phyloP scores from a whole-genome alignment of 2,329 filamentous ascomycete genomes.

The Phoma sp. region DNA sequence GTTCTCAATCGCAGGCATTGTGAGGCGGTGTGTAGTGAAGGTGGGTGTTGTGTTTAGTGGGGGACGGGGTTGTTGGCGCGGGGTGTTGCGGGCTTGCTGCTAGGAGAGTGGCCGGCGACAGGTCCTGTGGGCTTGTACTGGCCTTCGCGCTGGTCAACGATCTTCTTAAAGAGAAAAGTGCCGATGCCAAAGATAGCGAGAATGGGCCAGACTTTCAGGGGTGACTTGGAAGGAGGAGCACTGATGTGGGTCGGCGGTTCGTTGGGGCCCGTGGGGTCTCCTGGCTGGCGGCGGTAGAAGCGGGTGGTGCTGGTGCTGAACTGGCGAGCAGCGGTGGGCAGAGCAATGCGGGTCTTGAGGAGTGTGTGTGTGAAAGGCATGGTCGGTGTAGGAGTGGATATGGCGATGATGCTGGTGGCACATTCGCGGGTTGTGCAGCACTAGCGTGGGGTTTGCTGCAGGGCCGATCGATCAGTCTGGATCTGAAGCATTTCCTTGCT shows the following conservation, averaged over 20 bases:
- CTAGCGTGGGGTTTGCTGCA: no score
- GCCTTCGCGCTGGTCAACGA: constrained; percentile 54
- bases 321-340: constrained; percentile 22
- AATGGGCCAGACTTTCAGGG: constrained; percentile 53
- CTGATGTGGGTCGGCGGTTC: constrained; percentile 43
- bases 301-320: constrained; percentile 32
- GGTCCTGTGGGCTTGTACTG: constrained; percentile 38
- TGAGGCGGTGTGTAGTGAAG: constrained; percentile 5
- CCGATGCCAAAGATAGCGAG: constrained; percentile 55
- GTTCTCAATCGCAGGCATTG: constrained; percentile 49
- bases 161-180: constrained; percentile 54
- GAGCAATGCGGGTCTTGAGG: constrained; percentile 19
- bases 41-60: constrained; percentile 29
- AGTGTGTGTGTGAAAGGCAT: constrained; percentile 35
- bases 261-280: constrained; percentile 47
- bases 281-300: constrained; percentile 42
- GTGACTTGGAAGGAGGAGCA: constrained; percentile 47
- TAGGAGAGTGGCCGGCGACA: constrained; percentile 41
- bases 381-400: constrained; percentile 28
- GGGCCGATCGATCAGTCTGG: neutral
- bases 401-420: no score
- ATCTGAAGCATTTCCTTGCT: no score
- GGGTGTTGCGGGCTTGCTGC: constrained; percentile 26
- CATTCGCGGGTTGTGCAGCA: no score
- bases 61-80: constrained; percentile 24